A percentile compares a stretch with the other conserved stretches of the same genome.
These are phyloP conservation scores for Filobasidium wieringae DNA, from an alignment of 768 basidiomycete genomes.

Conservation along the genomic window DNA sequence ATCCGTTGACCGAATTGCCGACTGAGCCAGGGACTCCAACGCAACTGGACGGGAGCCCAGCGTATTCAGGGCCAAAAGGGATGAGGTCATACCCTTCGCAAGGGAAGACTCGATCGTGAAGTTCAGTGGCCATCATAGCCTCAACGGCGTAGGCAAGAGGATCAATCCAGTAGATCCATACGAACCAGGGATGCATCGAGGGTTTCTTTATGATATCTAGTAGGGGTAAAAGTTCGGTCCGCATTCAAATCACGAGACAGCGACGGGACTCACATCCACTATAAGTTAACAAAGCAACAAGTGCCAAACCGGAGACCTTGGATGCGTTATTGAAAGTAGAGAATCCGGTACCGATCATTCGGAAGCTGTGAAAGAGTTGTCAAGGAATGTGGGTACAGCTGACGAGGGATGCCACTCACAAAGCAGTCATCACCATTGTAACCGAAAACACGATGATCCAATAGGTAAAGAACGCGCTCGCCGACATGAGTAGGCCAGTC, in stretches of 20 bases:
- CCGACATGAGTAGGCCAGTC: constrained; percentile 18
- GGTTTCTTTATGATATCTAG: constrained; percentile 29
- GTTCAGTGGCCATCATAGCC: constrained; percentile 17
- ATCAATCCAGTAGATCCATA: constrained; percentile 34
- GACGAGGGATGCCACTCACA: constrained; percentile 5
- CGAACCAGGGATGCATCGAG: constrained; percentile 35
- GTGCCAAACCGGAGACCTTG: constrained; percentile 31
- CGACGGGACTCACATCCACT: constrained; percentile 5
- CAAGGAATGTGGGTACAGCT: neutral
- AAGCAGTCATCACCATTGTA: constrained; percentile 22
- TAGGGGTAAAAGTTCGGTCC: constrained; percentile 10
- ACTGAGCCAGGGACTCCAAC: constrained; percentile 13
- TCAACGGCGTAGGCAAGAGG: constrained; percentile 34
- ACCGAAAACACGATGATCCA: constrained; percentile 20
- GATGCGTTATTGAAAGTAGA: constrained; percentile 33
- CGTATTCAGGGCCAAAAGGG: constrained; percentile 15
- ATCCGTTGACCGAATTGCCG: constrained; percentile 17
- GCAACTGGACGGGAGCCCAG: constrained; percentile 1
- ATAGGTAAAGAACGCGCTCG: constrained; percentile 26
- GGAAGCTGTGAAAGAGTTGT: constrained; percentile 12
- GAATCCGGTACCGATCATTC: constrained; percentile 28
- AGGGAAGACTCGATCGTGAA: neutral
- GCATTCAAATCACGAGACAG: neutral
- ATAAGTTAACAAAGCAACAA: constrained; percentile 28
- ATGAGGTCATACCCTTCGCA: constrained; percentile 18